Conservation (phyloP, 768 basidiomycete genomes). For the Xerocomus potaroensis region DNA sequence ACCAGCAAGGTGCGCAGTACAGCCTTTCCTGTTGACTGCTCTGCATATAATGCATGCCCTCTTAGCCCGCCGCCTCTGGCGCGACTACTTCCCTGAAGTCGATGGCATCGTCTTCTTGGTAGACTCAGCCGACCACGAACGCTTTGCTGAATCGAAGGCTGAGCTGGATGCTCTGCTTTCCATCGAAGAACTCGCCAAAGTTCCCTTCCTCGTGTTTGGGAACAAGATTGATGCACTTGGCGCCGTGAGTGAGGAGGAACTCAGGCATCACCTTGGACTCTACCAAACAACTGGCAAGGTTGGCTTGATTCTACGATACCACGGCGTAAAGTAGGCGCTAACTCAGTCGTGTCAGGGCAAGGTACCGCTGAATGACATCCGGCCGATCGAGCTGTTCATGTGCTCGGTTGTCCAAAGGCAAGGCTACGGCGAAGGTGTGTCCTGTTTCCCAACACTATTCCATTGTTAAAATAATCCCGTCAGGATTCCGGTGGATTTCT, state of each 20-base stretch:
- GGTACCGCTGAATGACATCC: conserved; percentile 92
- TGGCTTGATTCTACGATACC: conserved; percentile 6
- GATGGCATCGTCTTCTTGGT: conserved; percentile 99
- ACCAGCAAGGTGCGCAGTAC: conserved; percentile 74
- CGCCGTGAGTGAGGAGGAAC: conserved; percentile 95
- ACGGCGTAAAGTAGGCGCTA: background rate
- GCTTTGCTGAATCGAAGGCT: conserved; percentile 93
- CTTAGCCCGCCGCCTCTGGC: conserved; percentile 93
- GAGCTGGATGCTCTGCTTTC: conserved; percentile 94
- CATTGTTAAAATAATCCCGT: conserved; percentile 3
- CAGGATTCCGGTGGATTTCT: conserved; percentile 92
- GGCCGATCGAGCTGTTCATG: conserved; percentile 99
- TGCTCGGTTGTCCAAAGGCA: conserved; percentile 99
- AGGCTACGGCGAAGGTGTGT: conserved; percentile 91
- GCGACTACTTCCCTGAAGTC: conserved; percentile 99
- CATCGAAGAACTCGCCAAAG: conserved; percentile 92
- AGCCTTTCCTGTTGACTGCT: background rate
- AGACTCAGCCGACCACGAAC: conserved; percentile 95
- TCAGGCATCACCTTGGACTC: conserved; percentile 90
- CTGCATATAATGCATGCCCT: background rate
- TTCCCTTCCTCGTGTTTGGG: conserved; percentile 96
- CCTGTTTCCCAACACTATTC: background rate
- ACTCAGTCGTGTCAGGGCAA: conserved; percentile 64
- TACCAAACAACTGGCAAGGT: conserved; percentile 99
- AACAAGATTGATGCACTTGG: conserved; percentile 99